Conservation (phyloP, 2,329 filamentous ascomycete genomes). For the Laburnicola sp. region DNA sequence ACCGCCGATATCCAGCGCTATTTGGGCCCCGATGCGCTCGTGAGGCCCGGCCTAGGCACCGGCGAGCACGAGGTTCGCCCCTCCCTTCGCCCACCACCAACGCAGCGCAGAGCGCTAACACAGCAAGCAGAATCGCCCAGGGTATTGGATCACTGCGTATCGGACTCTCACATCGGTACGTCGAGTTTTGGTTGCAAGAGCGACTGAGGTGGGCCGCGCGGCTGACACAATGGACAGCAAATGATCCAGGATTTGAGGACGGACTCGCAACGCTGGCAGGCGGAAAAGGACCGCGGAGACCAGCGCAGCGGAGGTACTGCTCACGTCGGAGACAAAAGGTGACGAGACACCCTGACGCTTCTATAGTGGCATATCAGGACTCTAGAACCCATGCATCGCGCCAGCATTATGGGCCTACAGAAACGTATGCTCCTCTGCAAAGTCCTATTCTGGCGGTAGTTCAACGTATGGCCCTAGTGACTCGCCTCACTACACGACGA, state of each 20-base stretch:
- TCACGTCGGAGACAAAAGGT: conserved; percentile 46
- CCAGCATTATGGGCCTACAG: conserved; percentile 47
- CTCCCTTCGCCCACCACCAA: conserved; percentile 13
- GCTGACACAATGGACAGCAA: conserved; percentile 41
- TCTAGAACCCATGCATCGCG: conserved; percentile 49
- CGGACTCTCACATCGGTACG: conserved; percentile 55
- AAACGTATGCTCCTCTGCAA: conserved; percentile 30
- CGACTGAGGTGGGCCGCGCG: neutral
- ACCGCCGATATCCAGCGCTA: conserved; percentile 57
- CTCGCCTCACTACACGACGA: conserved; percentile 38
- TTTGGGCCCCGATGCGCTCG: conserved; percentile 55
- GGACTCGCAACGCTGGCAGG: conserved; percentile 53
- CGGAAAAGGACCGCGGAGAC: conserved; percentile 34
- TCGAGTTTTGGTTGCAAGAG: conserved; percentile 5
- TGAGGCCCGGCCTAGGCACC: conserved; percentile 51
- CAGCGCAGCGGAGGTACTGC: conserved; percentile 48
- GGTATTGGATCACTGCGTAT: conserved; percentile 57
- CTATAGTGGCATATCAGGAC: conserved; percentile 50
- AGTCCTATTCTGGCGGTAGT: conserved; percentile 24
- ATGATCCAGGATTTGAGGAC: conserved; percentile 55
- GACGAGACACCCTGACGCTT: conserved; percentile 51
- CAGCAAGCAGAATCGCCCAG: conserved; percentile 45
- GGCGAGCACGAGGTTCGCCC: conserved; percentile 50
- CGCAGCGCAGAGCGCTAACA: conserved; percentile 22
- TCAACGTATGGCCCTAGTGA: conserved; percentile 29